phyloP scores from a whole-genome alignment of 2,329 filamentous ascomycete genomes.

The Nothomitra cinnamomea region DNA sequence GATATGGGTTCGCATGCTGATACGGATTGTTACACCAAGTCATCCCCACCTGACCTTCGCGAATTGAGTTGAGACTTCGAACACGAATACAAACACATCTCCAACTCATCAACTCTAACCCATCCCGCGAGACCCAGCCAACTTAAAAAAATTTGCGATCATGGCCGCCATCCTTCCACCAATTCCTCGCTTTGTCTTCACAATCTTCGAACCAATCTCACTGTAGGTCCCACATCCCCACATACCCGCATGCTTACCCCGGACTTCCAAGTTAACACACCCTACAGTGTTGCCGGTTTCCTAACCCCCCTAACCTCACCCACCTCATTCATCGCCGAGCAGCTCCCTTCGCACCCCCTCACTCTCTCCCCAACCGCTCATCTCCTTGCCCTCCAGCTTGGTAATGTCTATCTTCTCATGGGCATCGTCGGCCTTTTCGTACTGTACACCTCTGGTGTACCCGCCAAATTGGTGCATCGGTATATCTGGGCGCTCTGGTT shows the following conservation, averaged over 20 bases:
- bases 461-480: conserved; percentile 40
- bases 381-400: conserved; percentile 48
- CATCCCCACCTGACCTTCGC: too few relatives aligned
- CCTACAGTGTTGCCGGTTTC: conserved; percentile 40
- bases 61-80: too few relatives aligned
- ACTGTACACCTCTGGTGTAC: conserved; percentile 30
- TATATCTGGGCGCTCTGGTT: conserved; percentile 48
- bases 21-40: too few relatives aligned
- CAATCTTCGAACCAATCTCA: conserved; percentile 49
- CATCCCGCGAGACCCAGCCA: too few relatives aligned
- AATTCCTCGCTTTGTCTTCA: conserved; percentile 49
- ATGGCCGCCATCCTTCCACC: conserved; percentile 47
- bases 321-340: conserved; percentile 45
- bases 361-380: conserved; percentile 19
- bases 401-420: conserved; percentile 51
- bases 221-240: conserved; percentile 31
- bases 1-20: too few relatives aligned
- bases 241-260: conserved; percentile 8
- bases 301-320: conserved; percentile 37
- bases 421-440: conserved; percentile 47
- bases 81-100: too few relatives aligned
- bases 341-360: conserved; percentile 28
- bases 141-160: too few relatives aligned
- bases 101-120: too few relatives aligned
- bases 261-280: conserved; percentile 8